Evolutionary conservation across 192 early-diverging fungal genomes (phyloP).

Genomic region (Pilobolus umbonatus): DNA sequence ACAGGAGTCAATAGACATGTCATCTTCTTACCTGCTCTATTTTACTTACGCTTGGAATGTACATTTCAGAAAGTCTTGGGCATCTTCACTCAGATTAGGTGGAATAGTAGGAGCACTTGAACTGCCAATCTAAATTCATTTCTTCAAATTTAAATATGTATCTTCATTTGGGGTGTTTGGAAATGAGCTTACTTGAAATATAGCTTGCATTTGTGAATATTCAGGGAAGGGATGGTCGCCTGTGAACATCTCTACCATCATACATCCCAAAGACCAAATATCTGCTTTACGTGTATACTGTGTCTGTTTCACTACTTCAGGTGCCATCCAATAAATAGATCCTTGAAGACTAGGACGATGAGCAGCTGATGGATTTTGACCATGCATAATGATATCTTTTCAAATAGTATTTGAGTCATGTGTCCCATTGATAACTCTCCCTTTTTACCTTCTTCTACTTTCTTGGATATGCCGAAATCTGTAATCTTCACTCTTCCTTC

Average conservation of each 20-base stretch:
- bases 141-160: conserved; percentile 40
- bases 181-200: conserved; percentile 67
- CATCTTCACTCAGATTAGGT: conserved; percentile 58
- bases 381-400: conserved; percentile 31
- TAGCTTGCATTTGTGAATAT: conserved; percentile 76
- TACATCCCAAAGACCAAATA: conserved; percentile 92
- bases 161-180: no score
- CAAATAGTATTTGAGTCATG: not conserved
- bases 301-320: conserved; percentile 92
- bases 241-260: conserved; percentile 98
- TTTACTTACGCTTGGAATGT: conserved; percentile 69
- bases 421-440: not conserved
- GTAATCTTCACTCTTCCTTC: conserved; percentile 95
- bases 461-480: conserved; percentile 99
- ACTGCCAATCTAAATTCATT: conserved; percentile 62
- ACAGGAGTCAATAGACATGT: not conserved
- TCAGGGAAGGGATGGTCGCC: conserved; percentile 88
- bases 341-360: conserved; percentile 85
- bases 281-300: conserved; percentile 91
- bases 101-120: conserved; percentile 81
- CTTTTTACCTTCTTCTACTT: conserved; percentile 66
- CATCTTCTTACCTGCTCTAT: not conserved
- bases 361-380: conserved; percentile 38
- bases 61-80: conserved; percentile 71
- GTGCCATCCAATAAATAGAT: conserved; percentile 93